Conservation (phyloP, 164 flowering plant genomes). For the Houttuynia cordata region DNA sequence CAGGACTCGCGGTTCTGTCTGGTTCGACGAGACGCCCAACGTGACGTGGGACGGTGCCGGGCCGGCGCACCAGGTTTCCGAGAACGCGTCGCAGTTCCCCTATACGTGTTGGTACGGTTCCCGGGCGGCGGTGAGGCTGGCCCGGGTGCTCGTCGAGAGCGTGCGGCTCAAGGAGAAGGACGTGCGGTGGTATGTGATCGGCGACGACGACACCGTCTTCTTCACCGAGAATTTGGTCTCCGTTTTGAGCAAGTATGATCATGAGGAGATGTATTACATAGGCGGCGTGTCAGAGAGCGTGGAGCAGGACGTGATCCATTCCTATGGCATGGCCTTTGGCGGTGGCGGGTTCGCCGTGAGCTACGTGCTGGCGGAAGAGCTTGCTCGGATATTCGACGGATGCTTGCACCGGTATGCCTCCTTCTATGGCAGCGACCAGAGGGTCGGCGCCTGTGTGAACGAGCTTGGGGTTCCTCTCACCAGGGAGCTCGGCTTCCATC, state of each 20-base stretch:
- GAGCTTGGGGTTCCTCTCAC: constrained; percentile 69
- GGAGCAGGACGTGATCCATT: constrained; percentile 56
- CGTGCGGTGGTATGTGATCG: constrained; percentile 91
- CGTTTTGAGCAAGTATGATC: constrained; percentile 54
- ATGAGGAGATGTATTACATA: constrained; percentile 50
- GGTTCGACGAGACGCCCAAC: constrained; percentile 40
- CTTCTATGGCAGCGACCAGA: constrained; percentile 77
- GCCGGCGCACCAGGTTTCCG: constrained; percentile 39
- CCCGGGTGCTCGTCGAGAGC: constrained; percentile 53
- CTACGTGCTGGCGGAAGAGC: constrained; percentile 38
- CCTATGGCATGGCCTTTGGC: constrained; percentile 74
- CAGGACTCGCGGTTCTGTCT: constrained; percentile 41
- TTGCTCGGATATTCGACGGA: constrained; percentile 38
- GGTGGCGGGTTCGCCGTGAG: constrained; percentile 93
- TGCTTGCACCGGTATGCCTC: constrained; percentile 43
- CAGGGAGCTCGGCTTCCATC: constrained; percentile 68
- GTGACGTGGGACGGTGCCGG: constrained; percentile 23
- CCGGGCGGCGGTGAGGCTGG: constrained; percentile 52
- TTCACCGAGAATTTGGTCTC: constrained; percentile 54
- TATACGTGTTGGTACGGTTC: constrained; percentile 26
- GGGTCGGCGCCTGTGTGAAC: constrained; percentile 43
- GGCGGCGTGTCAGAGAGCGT: constrained; percentile 83
- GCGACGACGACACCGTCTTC: constrained; percentile 91
- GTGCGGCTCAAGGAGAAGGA: constrained; percentile 27
- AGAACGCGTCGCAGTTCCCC: constrained; percentile 35